Evolutionary conservation across 2,329 filamentous ascomycete genomes (phyloP).

Genomic region (Didymella pomorum): DNA sequence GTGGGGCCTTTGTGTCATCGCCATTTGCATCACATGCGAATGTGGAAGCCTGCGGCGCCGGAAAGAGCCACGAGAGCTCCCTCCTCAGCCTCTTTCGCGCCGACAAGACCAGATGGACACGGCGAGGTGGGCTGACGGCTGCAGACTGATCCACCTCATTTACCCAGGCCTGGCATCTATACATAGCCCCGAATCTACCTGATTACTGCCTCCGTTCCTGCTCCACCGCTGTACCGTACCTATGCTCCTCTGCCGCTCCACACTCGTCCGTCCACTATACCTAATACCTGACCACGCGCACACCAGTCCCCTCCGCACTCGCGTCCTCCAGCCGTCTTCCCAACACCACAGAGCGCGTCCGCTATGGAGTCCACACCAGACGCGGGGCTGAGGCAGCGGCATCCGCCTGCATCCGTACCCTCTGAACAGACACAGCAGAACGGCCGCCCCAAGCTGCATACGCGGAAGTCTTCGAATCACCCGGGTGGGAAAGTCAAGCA

Average conservation of each 20-base stretch:
- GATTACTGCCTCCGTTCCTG: constrained; percentile 12
- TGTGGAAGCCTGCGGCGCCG: constrained; percentile 27
- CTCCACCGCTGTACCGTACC: constrained; percentile 10
- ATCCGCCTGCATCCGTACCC: constrained; percentile 38
- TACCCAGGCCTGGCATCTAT: not conserved
- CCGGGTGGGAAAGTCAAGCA: constrained; percentile 53
- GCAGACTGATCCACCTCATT: not conserved
- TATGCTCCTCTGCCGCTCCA: constrained; percentile 17
- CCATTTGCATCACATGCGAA: constrained; percentile 11
- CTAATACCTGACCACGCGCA: constrained; percentile 21
- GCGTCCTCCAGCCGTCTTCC: not conserved
- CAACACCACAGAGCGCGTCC: not conserved
- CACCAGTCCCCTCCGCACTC: constrained; percentile 1
- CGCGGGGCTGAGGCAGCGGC: constrained; percentile 44
- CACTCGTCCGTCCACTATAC: constrained; percentile 8
- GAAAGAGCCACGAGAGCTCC: constrained; percentile 12
- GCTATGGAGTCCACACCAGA: constrained; percentile 30
- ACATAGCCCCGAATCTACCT: constrained; percentile 3
- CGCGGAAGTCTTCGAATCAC: constrained; percentile 32
- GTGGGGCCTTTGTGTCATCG: constrained; percentile 26
- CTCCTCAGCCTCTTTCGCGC: constrained; percentile 20
- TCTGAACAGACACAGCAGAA: constrained; percentile 26
- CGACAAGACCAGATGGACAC: constrained; percentile 14
- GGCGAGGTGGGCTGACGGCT: constrained; percentile 6
- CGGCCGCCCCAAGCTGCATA: constrained; percentile 23